Conservation (phyloP, 2,329 filamentous ascomycete species). For the Paecilomyces fulvus region DNA sequence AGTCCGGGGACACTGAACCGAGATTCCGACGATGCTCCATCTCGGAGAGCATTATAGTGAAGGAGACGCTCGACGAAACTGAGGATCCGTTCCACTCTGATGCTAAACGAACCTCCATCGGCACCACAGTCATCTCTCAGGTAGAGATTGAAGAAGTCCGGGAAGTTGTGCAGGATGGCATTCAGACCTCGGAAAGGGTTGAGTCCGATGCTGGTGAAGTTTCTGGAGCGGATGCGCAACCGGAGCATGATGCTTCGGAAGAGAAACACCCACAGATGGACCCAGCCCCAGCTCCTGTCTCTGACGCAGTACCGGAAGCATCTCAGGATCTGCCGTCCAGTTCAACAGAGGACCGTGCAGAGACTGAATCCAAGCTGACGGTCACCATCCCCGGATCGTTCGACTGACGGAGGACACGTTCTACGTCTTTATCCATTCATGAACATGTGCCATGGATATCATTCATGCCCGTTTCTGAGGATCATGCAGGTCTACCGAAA, state of each 20-base stretch:
- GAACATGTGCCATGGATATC: background rate
- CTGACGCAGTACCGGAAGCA: background rate
- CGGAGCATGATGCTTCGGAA: background rate
- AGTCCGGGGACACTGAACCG: slow-evolving; percentile 9
- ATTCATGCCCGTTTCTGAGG: background rate
- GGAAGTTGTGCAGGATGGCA: background rate
- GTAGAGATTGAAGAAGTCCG: slow-evolving; percentile 3
- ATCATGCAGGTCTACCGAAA: background rate
- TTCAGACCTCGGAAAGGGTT: background rate
- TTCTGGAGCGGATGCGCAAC: background rate
- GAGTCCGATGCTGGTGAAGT: background rate
- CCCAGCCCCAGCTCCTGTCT: background rate
- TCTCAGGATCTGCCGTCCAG: background rate
- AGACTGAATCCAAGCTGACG: background rate
- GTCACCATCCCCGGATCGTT: background rate
- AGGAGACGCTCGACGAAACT: background rate
- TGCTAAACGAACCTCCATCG: slow-evolving; percentile 10
- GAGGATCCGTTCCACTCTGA: slow-evolving; percentile 12
- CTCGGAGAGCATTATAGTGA: background rate
- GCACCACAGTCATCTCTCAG: slow-evolving; percentile 7
- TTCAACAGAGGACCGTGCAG: background rate
- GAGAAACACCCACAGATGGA: background rate
- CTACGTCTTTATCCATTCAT: background rate
- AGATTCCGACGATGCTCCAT: background rate
- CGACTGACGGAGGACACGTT: background rate